Conservation (phyloP, 2,329 filamentous ascomycete species). For the Calonectria naviculata region DNA sequence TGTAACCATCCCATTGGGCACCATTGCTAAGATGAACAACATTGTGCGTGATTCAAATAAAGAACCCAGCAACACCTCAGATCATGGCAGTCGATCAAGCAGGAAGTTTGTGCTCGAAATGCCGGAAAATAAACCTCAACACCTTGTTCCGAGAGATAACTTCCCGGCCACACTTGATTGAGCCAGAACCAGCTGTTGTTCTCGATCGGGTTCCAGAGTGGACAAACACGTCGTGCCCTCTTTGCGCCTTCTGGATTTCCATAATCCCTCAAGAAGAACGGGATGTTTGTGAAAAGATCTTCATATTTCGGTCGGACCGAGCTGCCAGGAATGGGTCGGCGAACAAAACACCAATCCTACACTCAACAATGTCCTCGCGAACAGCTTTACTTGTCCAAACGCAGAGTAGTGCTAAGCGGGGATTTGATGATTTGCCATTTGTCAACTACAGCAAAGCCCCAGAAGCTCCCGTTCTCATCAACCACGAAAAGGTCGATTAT, state of each 20-base stretch:
- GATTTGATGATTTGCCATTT: background rate
- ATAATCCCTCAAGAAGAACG: slow-evolving; percentile 4
- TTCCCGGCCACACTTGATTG: background rate
- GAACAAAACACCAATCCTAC: background rate
- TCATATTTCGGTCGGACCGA: background rate
- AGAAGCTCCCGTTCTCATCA: slow-evolving; percentile 31
- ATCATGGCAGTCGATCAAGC: background rate
- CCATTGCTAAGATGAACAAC: background rate
- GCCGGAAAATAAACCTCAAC: background rate
- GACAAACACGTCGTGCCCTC: background rate
- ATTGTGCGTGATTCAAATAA: background rate
- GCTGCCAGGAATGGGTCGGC: background rate
- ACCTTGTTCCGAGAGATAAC: background rate
- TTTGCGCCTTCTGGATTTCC: background rate
- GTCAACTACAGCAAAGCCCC: slow-evolving; percentile 14
- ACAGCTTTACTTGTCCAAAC: background rate
- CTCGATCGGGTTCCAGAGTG: slow-evolving; percentile 1
- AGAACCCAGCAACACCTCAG: background rate
- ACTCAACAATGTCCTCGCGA: background rate
- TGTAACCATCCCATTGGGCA: background rate
- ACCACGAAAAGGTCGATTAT: slow-evolving; percentile 12
- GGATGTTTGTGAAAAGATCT: background rate
- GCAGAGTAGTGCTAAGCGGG: background rate
- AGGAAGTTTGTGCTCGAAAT: background rate
- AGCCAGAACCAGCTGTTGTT: background rate